These are phyloP conservation scores for Clavispora fructus DNA, from an alignment of 805 yeast genomes.

Conservation along the genomic window DNA sequence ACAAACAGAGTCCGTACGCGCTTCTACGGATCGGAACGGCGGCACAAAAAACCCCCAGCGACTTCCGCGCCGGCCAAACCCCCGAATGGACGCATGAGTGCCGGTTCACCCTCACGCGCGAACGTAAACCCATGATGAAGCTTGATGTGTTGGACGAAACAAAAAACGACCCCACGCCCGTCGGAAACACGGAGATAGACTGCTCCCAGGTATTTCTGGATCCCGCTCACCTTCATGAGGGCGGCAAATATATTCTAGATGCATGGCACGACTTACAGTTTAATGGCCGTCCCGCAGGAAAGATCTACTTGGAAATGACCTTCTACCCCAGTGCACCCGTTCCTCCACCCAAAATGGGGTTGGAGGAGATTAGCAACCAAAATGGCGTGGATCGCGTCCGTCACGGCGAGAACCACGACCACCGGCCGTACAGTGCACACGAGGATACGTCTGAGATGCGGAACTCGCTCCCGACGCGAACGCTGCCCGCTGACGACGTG, in stretches of 20 bases:
- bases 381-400: too few relatives aligned
- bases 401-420: too few relatives aligned
- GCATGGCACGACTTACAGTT: slow-evolving; percentile 72
- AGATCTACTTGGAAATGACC: slow-evolving; percentile 84
- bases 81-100: slow-evolving; percentile 84
- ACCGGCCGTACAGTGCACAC: too few relatives aligned
- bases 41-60: slow-evolving; percentile 73
- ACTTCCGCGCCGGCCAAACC: slow-evolving; percentile 87
- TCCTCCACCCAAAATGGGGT: slow-evolving; percentile 32
- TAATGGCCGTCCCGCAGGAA: slow-evolving; percentile 78
- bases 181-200: slow-evolving; percentile 78
- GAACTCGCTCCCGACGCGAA: slow-evolving; percentile 5
- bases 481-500: slow-evolving; percentile 5
- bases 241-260: slow-evolving; percentile 70
- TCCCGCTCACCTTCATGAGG: slow-evolving; percentile 42
- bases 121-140: slow-evolving; percentile 57
- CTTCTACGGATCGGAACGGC: slow-evolving; percentile 75
- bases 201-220: slow-evolving; percentile 61
- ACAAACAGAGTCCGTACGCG: slow-evolving; percentile 91
- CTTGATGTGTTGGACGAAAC: slow-evolving; percentile 80
- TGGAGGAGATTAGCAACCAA: neutral
- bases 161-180: slow-evolving; percentile 78
- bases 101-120: slow-evolving; percentile 60
- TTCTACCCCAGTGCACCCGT: slow-evolving; percentile 63
- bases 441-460: slow-evolving; percentile 1